phyloP scores from a whole-genome alignment of 1,284 basidiomycete genomes.

The Vanrija sp. region DNA sequence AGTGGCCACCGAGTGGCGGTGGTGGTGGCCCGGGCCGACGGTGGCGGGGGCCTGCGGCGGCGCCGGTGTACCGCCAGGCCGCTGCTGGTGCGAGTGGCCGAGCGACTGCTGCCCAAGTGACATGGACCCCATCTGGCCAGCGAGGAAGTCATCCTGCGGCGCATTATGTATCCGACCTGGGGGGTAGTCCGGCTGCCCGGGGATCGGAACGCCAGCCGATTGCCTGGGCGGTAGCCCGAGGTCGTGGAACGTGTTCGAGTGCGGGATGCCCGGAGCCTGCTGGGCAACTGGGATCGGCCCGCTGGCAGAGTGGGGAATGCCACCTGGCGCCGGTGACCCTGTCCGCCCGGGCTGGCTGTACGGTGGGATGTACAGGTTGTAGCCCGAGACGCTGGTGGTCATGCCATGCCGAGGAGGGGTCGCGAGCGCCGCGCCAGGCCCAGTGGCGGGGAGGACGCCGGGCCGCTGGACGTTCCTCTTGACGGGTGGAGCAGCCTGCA shows the following conservation, averaged over 20 bases:
- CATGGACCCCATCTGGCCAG: conserved; percentile 36
- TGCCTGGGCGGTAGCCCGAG: conserved; percentile 38
- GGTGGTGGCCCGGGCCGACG: conserved; percentile 9
- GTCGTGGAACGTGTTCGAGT: conserved; percentile 32
- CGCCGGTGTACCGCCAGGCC: neutral
- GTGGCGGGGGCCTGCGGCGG: neutral
- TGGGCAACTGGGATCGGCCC: neutral
- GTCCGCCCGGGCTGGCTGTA: conserved; percentile 27
- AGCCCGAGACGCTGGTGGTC: conserved; percentile 39
- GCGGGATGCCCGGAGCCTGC: neutral
- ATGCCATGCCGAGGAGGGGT: conserved; percentile 16
- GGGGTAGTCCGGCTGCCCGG: conserved; percentile 16
- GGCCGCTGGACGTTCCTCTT: conserved; percentile 42
- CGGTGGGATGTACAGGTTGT: conserved; percentile 45
- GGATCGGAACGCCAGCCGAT: neutral
- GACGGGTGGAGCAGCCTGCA: conserved; percentile 41
- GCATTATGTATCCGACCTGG: conserved; percentile 28
- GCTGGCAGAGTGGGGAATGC: neutral
- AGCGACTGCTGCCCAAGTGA: conserved; percentile 28
- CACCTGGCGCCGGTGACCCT: conserved; percentile 8
- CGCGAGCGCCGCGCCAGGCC: too few species aligned
- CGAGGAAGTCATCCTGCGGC: conserved; percentile 29
- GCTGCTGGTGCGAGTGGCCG: neutral
- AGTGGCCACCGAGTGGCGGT: conserved; percentile 33
- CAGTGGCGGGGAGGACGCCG: conserved; percentile 15